Percentiles rank a stretch among this genome's conserved stretches.
phyloP scores from a whole-genome alignment of 805 yeast genomes.

The Monosporozyma aerobia region DNA sequence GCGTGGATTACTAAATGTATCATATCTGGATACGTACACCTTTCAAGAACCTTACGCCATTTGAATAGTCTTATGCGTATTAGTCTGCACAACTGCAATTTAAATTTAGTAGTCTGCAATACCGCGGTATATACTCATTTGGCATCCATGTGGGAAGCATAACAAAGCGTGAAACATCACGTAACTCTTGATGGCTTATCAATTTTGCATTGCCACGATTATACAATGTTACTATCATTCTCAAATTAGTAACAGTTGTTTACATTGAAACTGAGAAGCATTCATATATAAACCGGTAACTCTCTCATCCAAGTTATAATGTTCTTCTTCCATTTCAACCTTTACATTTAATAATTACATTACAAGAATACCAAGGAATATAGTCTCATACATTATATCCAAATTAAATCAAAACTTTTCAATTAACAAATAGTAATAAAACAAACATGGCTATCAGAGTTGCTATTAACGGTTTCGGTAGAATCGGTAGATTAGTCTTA shows the following conservation, averaged over 20 bases:
- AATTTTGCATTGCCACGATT: too few relatives aligned
- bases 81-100: too few relatives aligned
- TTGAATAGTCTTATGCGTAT: too few relatives aligned
- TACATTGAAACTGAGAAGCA: neutral
- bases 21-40: too few relatives aligned
- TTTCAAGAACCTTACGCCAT: too few relatives aligned
- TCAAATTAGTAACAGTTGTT: neutral
- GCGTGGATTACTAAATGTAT: too few relatives aligned
- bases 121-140: too few relatives aligned
- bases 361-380: neutral
- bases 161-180: too few relatives aligned
- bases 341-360: neutral
- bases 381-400: neutral
- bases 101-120: too few relatives aligned
- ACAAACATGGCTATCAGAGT: slow-evolving; percentile 29
- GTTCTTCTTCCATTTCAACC: neutral
- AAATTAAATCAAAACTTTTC: neutral
- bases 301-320: neutral
- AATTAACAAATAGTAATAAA: slow-evolving; percentile 2
- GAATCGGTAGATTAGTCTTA: slow-evolving; percentile 61
- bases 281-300: neutral
- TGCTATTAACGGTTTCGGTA: slow-evolving; percentile 68
- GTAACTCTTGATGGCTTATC: too few relatives aligned
- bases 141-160: too few relatives aligned
- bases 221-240: too few relatives aligned